Evolutionary conservation across 2,329 filamentous ascomycete genomes (phyloP), one percentile per base, ranked within the genome.

Genomic region (Aurifilum marmelostoma): DNA sequence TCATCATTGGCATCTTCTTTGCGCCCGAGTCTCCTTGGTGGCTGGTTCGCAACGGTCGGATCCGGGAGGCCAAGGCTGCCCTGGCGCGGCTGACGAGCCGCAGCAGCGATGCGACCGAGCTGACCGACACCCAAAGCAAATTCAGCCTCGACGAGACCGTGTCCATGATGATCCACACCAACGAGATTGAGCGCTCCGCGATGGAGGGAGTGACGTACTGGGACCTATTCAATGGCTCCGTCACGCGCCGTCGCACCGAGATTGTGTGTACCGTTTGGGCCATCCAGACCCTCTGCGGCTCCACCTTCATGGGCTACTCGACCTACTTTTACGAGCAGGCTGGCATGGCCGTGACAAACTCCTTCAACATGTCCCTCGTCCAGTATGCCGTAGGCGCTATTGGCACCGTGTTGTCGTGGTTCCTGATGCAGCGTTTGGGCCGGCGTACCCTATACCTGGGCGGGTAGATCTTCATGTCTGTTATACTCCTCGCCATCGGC

Each of bases 91-190:
- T 80, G 2, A 77, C 50, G 50, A 54, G 50, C n/a, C n/a, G n/a
- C 50, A 27, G 50, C 24, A 27, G 50, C 50, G 50, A 54, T 24
- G 9, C 1, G 9, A 54, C n/a, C 11, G 50, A 14, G n/a, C 4
- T 21, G 2, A 27, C 75, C 2, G 37, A 43, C 24, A 47, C 43
- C 32, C 73, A 67, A 41, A 73, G 68, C 56, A 71, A 65, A 50
- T 83, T 84, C 72, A 81, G 85, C 70, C 75, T 77, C 4, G 82
- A 86, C 68, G 79, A 84, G 69, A 82, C 81, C 0, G 75, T 88
- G 14, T 83, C 85, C 21, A 82, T 87, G 82, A 86, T 88, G 73
- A 79, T 82, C 47, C 81, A 87, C 71, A 87, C 85, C 8, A 83
- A 87, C 71, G 80, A 83, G 74, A 75, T 83, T 67, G 84, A 86